Base-by-base conservation (phyloP, 345 rosid genomes). In the Anacardium occidentale region DNA sequence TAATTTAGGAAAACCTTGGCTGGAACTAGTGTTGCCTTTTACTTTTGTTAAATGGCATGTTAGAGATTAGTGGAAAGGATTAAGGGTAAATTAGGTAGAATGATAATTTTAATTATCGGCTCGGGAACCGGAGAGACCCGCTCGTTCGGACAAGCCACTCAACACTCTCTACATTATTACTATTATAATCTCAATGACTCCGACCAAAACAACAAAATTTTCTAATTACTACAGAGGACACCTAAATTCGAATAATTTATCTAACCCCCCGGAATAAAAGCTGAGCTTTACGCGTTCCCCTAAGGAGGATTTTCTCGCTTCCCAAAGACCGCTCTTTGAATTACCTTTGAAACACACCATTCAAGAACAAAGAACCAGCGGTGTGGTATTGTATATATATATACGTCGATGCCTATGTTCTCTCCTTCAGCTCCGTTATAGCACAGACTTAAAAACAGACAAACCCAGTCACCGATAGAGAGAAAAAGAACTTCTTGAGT, bases 141-240 rank as follows among this genome's bases (percentile, higher is more conserved):
- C 88, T 83, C 94, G 90, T 90, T 93, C 88, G 84, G 83, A 75
- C 83, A 75, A 82, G 72, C 78, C 83, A 70, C 50, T 75, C 85
- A 80, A n/a, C 83, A 83, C 96, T 67, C 75, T 50, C 61, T 20
- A 45, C 21, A 58, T 34, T 57, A 76, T 63, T 18, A 54, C 1
- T 57, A 57, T 73, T 66, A 11, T 14, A 13, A 54, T 8, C 42
- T 63, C 62, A 62, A 69, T 73, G 59, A 63, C 3, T 34, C 72
- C 29, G 69, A 24, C 61, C 69, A 70, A 77, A 70, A 74, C 63
- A 76, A 71, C 78, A 82, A 76, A 56, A 71, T 6, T 20, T 66
- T 52, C 32, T 10, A 58, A 76, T 79, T 57, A 69, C 73, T 53
- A 58, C 68, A 57, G 58, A 68, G 69, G 76, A 52, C 66, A 65